These are phyloP conservation scores for Sergeia podlipaevii DNA, from an alignment of 208 protist genomes.

Conservation along the genomic window DNA sequence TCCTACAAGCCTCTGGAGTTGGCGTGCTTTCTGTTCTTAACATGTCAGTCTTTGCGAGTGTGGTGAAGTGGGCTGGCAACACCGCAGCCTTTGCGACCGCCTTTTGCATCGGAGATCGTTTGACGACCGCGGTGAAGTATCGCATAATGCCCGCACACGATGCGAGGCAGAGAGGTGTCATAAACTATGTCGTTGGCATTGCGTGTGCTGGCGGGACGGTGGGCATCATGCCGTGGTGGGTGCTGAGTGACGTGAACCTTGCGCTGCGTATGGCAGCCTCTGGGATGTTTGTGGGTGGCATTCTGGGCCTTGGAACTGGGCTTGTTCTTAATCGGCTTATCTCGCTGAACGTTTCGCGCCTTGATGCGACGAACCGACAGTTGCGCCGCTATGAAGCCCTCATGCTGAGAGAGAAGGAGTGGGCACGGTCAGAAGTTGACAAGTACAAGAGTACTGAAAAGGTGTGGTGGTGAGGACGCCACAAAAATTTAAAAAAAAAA, in stretches of 20 bases:
- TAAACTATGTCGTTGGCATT: constrained; percentile 73
- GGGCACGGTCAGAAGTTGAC: constrained; percentile 40
- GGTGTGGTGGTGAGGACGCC: constrained; percentile 63
- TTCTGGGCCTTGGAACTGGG: constrained; percentile 57
- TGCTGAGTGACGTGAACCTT: constrained; percentile 59
- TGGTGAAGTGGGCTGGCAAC: constrained; percentile 87
- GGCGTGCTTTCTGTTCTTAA: constrained; percentile 81
- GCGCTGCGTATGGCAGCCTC: constrained; percentile 59
- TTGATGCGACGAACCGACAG: constrained; percentile 69
- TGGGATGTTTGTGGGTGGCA: constrained; percentile 55
- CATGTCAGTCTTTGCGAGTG: constrained; percentile 71
- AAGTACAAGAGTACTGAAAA: constrained; percentile 22
- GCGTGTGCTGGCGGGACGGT: constrained; percentile 67
- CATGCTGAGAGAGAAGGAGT: constrained; percentile 61
- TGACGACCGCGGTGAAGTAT: constrained; percentile 40
- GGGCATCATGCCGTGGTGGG: constrained; percentile 85
- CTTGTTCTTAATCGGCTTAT: constrained; percentile 52
- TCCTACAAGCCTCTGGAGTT: constrained; percentile 73
- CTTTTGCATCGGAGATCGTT: constrained; percentile 73
- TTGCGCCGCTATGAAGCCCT: constrained; percentile 82
- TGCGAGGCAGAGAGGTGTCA: constrained; percentile 46
- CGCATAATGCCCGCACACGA: constrained; percentile 55
- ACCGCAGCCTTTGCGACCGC: constrained; percentile 47
- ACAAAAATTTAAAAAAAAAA: not conserved
- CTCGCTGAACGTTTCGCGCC: constrained; percentile 57